Evolutionary conservation across 192 early-diverging fungal genomes (phyloP).

Genomic region (Paraglomus occultum): DNA sequence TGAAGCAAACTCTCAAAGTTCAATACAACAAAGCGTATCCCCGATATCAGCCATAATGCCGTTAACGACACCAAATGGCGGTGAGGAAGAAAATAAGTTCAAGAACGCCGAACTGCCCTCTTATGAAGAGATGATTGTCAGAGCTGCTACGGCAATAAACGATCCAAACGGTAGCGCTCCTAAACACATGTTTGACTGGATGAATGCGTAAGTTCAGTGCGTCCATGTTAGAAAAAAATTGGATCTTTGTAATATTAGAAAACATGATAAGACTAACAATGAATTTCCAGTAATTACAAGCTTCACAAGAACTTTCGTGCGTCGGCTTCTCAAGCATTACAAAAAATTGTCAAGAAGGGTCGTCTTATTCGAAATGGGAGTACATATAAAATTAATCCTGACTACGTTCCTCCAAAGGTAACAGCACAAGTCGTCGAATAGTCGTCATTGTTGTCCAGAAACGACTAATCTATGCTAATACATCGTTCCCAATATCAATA

Average conservation of each 20-base stretch:
- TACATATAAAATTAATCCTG: constrained; percentile 47
- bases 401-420: constrained; percentile 44
- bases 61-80: neutral
- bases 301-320: constrained; percentile 45
- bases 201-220: constrained; percentile 36
- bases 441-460: neutral
- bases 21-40: neutral
- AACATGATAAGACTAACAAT: neutral
- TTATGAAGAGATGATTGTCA: constrained; percentile 55
- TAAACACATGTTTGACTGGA: constrained; percentile 46
- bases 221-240: neutral
- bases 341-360: constrained; percentile 50
- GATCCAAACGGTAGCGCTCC: constrained; percentile 43
- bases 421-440: neutral
- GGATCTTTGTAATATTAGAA: neutral
- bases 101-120: constrained; percentile 37
- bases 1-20: neutral
- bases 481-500: no score
- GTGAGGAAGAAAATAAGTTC: no score
- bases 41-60: neutral
- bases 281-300: constrained; percentile 38
- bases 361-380: constrained; percentile 43
- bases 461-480: no score
- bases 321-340: constrained; percentile 47
- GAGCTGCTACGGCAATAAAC: constrained; percentile 40